Evolutionary conservation across 2,329 filamentous ascomycete genomes (phyloP).

Genomic region (Clarireedia monteithiana): DNA sequence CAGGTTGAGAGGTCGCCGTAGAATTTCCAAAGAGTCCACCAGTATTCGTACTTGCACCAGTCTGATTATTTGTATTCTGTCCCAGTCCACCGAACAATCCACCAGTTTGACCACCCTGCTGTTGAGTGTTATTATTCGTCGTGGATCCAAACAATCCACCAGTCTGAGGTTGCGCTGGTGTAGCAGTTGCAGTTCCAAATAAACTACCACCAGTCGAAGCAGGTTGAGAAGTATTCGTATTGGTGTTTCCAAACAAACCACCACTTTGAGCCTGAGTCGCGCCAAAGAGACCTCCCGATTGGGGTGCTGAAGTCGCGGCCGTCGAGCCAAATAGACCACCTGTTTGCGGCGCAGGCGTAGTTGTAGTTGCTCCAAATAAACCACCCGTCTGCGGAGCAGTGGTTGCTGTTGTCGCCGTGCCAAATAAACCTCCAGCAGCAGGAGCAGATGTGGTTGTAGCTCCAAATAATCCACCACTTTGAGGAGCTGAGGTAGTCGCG

Average conservation of each 20-base stretch:
- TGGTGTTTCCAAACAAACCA: slow-evolving; percentile 27
- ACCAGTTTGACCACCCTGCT: slow-evolving; percentile 17
- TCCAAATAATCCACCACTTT: slow-evolving; percentile 29
- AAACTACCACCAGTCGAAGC: slow-evolving; percentile 20
- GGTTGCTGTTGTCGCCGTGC: slow-evolving; percentile 12
- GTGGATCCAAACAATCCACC: slow-evolving; percentile 27
- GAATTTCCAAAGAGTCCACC: slow-evolving; percentile 28
- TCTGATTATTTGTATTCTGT: slow-evolving; percentile 15
- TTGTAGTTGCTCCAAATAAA: slow-evolving; percentile 26
- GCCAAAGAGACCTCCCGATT: no score
- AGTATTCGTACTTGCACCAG: slow-evolving; percentile 12
- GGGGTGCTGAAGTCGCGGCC: background rate
- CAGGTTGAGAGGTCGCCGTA: slow-evolving; percentile 21
- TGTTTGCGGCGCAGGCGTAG: slow-evolving; percentile 11
- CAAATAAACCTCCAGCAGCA: slow-evolving; percentile 23
- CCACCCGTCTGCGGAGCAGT: slow-evolving; percentile 14
- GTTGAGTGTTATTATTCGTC: slow-evolving; percentile 7
- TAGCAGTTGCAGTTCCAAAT: slow-evolving; percentile 23
- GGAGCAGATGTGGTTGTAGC: slow-evolving; percentile 17
- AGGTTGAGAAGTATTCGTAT: slow-evolving; percentile 13
- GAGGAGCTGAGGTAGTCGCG: slow-evolving; percentile 17
- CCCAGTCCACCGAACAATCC: slow-evolving; percentile 28
- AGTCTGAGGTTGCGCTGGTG: slow-evolving; percentile 15
- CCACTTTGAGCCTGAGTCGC: slow-evolving; percentile 14
- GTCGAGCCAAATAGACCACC: slow-evolving; percentile 18